Conservation (phyloP, 345 rosid genomes). For the Firmiana major region DNA sequence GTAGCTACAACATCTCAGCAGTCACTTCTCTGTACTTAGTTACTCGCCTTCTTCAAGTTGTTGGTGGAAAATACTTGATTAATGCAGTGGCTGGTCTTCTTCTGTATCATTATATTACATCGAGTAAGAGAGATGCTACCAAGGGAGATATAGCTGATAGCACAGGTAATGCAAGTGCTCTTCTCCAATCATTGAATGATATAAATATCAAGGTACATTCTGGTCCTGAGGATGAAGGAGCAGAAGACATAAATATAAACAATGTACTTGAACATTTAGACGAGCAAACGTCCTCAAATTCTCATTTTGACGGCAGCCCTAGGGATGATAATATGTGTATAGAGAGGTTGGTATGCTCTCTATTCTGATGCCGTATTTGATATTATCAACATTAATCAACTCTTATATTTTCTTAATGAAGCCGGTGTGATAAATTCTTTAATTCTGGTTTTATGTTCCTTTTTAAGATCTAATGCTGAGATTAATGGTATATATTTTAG, state of each 20-base stretch:
- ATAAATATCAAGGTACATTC: slow-evolving; percentile 24
- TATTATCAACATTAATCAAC: neutral
- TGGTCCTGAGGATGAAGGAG: slow-evolving; percentile 25
- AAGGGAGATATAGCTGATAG: slow-evolving; percentile 16
- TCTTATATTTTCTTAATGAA: neutral
- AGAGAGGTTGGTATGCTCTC: slow-evolving; percentile 36
- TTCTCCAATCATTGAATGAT: slow-evolving; percentile 24
- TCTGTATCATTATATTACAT: slow-evolving; percentile 38
- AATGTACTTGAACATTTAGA: slow-evolving; percentile 12
- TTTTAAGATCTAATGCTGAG: neutral
- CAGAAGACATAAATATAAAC: slow-evolving; percentile 27
- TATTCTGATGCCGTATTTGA: neutral
- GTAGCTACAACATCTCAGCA: slow-evolving; percentile 33
- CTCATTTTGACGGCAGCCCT: slow-evolving; percentile 15
- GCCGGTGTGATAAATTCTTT: neutral
- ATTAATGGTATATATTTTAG: neutral
- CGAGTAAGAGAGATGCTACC: slow-evolving; percentile 19
- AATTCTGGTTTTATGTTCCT: neutral
- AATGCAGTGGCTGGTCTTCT: slow-evolving; percentile 38
- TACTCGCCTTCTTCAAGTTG: slow-evolving; percentile 56
- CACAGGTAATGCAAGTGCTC: slow-evolving; percentile 17
- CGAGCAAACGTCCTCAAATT: slow-evolving; percentile 19
- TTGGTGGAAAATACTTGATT: slow-evolving; percentile 46
- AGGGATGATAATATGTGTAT: slow-evolving; percentile 20
- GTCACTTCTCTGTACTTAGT: slow-evolving; percentile 52